These are phyloP conservation scores for Lentinula detonsa DNA, from an alignment of 768 basidiomycete species.

Conservation along the genomic window DNA sequence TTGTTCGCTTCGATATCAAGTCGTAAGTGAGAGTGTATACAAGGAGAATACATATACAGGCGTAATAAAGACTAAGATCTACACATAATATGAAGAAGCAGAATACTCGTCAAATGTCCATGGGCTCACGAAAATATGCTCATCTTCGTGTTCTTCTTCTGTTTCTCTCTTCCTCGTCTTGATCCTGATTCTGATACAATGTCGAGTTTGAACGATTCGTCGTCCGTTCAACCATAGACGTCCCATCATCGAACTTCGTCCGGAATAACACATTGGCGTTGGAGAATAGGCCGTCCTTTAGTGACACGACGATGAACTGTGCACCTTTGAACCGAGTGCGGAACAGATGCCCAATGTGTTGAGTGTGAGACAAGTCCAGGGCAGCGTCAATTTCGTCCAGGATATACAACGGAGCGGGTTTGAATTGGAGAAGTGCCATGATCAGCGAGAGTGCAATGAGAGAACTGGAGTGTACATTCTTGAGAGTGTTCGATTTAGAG, in stretches of 20 bases:
- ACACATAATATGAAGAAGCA: neutral
- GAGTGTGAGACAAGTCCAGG: slow-evolving; percentile 91
- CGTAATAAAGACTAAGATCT: neutral
- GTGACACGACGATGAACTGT: slow-evolving; percentile 95
- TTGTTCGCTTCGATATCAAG: too few species aligned
- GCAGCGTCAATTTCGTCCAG: slow-evolving; percentile 99
- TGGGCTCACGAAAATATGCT: neutral
- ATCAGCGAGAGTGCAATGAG: slow-evolving; percentile 96
- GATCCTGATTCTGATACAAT: slow-evolving; percentile 28
- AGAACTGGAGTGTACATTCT: slow-evolving; percentile 49
- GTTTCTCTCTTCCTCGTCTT: slow-evolving; percentile 6
- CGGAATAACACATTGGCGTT: slow-evolving; percentile 96
- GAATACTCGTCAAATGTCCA: too few species aligned
- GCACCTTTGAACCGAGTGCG: slow-evolving; percentile 94
- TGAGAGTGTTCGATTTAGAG: neutral
- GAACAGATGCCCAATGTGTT: slow-evolving; percentile 98
- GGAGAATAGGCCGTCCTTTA: slow-evolving; percentile 96
- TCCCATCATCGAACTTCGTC: slow-evolving; percentile 91
- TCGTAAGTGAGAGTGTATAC: neutral
- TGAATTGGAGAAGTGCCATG: slow-evolving; percentile 99
- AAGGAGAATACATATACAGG: neutral
- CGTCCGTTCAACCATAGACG: slow-evolving; percentile 82
- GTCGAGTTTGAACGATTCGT: slow-evolving; percentile 55
- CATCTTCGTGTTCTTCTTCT: slow-evolving; percentile 4
- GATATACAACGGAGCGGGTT: slow-evolving; percentile 99